Percentiles rank a stretch among this genome's conserved stretches.
phyloP scores from a whole-genome alignment of 805 yeast genomes.

The Kurtzmaniella fragi region DNA sequence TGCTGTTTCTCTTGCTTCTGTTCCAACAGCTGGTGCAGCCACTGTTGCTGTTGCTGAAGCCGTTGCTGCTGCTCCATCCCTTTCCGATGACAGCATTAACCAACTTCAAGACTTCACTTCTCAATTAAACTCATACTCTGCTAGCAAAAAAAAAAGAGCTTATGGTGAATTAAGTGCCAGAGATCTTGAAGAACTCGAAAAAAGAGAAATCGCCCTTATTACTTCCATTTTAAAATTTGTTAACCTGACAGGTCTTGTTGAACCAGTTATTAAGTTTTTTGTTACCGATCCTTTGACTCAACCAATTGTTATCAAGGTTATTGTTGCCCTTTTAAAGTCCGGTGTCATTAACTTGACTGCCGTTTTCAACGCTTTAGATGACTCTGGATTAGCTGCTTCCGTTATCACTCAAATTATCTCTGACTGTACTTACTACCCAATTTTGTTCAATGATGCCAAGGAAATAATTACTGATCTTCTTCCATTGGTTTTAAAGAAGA shows the following conservation, averaged over 20 bases:
- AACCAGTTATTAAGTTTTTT: conserved; percentile 27
- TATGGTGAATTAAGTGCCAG: conserved; percentile 10
- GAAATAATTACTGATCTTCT: conserved; percentile 20
- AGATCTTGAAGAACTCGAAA: conserved; percentile 15
- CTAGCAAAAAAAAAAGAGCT: conserved; percentile 22
- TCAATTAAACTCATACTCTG: conserved; percentile 3
- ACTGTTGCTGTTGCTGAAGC: conserved; percentile 6
- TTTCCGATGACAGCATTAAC: background rate
- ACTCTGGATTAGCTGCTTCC: conserved; percentile 29
- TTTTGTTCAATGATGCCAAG: conserved; percentile 27
- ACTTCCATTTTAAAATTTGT: conserved; percentile 34
- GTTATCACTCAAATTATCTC: conserved; percentile 31
- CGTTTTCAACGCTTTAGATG: conserved; percentile 30
- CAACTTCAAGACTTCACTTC: background rate
- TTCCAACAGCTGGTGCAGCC: conserved; percentile 11
- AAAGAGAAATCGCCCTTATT: conserved; percentile 36
- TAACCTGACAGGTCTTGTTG: conserved; percentile 32
- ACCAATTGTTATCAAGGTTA: conserved; percentile 21
- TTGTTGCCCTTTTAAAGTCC: conserved; percentile 26
- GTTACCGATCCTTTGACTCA: conserved; percentile 22
- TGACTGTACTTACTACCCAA: conserved; percentile 34
- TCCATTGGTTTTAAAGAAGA: conserved; percentile 18
- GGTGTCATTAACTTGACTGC: conserved; percentile 27
- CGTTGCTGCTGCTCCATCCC: conserved; percentile 10
- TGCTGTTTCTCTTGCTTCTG: background rate